Percentiles rank a stretch among this genome's conserved stretches.
Evolutionary conservation across 2,329 filamentous ascomycete genomes (phyloP).

Genomic region (Fusarium sp.): DNA sequence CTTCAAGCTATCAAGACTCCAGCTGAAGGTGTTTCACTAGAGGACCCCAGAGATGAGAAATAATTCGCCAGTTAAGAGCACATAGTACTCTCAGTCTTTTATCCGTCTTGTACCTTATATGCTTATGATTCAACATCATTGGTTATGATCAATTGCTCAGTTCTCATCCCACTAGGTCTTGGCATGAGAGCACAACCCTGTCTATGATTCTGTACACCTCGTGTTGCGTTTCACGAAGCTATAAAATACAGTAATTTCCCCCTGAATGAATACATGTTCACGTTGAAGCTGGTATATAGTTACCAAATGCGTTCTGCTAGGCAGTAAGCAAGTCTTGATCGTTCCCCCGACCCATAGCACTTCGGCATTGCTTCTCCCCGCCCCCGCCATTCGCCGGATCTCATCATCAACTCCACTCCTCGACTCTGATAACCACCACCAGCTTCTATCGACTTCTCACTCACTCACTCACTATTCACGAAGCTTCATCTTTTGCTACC

Average conservation of each 20-base stretch:
- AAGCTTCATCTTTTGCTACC: neutral
- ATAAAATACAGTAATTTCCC: neutral
- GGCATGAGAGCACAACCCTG: neutral
- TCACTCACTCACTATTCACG: neutral
- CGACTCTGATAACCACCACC: constrained; percentile 12
- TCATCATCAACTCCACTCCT: constrained; percentile 26
- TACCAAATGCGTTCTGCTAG: neutral
- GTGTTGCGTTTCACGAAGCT: neutral
- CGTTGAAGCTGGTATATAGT: neutral
- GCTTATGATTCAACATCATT: neutral
- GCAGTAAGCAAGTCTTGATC: constrained; percentile 18
- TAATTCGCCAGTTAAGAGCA: neutral
- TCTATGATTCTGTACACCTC: neutral
- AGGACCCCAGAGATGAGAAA: neutral
- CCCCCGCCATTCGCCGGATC: constrained; percentile 23
- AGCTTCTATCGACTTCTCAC: constrained; percentile 18
- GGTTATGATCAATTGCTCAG: neutral
- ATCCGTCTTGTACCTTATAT: neutral
- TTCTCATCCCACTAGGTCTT: neutral
- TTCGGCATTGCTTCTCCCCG: constrained; percentile 25
- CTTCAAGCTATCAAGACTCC: neutral
- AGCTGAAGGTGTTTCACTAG: too few relatives aligned
- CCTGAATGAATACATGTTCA: neutral
- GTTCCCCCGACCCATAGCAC: constrained; percentile 20
- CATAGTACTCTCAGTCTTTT: too few relatives aligned